These are phyloP conservation scores for Taphrina confusa DNA, from an alignment of 1,139 yeast genomes.

Conservation along the genomic window DNA sequence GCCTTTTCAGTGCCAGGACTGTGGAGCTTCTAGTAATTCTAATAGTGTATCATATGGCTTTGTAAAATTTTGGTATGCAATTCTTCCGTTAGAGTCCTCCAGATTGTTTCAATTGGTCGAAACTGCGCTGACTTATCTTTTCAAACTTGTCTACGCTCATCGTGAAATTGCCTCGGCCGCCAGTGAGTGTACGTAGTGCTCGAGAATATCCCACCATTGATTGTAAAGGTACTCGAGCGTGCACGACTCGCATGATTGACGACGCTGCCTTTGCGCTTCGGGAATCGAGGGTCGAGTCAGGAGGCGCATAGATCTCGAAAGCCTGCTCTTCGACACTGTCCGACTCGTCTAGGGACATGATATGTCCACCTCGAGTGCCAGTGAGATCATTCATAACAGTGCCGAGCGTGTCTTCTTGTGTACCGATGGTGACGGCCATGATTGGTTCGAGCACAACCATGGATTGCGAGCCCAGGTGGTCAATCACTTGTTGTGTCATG, in stretches of 20 bases:
- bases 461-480: slow-evolving; percentile 43
- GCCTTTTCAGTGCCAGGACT: no score
- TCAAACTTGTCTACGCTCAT: slow-evolving; percentile 79
- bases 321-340: slow-evolving; percentile 43
- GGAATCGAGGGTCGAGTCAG: slow-evolving; percentile 50
- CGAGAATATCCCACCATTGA: slow-evolving; percentile 89
- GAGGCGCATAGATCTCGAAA: slow-evolving; percentile 47
- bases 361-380: slow-evolving; percentile 69
- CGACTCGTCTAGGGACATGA: slow-evolving; percentile 49
- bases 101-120: slow-evolving; percentile 8
- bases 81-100: neutral
- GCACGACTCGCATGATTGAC: slow-evolving; percentile 56
- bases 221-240: slow-evolving; percentile 78
- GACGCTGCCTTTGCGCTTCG: slow-evolving; percentile 44
- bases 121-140: slow-evolving; percentile 49
- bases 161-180: slow-evolving; percentile 82
- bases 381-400: slow-evolving; percentile 77
- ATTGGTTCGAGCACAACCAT: slow-evolving; percentile 77
- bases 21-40: neutral
- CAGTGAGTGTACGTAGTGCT: slow-evolving; percentile 76
- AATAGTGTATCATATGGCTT: slow-evolving; percentile 2
- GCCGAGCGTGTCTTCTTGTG: slow-evolving; percentile 74
- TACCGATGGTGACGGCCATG: slow-evolving; percentile 74
- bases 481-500: slow-evolving; percentile 51
- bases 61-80: neutral